Conservation (phyloP, 2,329 filamentous ascomycete species). For the Diplodia sapinea region DNA sequence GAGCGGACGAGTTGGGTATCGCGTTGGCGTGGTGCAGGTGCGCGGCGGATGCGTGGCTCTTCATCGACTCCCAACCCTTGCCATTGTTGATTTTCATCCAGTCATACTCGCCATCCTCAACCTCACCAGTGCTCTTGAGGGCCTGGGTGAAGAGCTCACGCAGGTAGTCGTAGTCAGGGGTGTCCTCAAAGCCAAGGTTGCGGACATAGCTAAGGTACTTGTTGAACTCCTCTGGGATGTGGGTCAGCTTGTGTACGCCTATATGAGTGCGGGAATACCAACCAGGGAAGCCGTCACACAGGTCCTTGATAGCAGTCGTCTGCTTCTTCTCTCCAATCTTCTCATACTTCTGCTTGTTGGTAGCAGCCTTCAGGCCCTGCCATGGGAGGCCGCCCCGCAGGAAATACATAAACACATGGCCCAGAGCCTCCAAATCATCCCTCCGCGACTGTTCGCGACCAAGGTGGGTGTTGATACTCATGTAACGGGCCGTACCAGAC, state of each 20-base stretch:
- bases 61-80: slow-evolving; percentile 88
- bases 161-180: slow-evolving; percentile 96
- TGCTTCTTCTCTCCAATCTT: slow-evolving; percentile 99
- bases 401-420: slow-evolving; percentile 75
- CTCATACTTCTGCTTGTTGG: slow-evolving; percentile 97
- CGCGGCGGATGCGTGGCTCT: slow-evolving; percentile 71
- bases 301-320: slow-evolving; percentile 93
- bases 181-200: slow-evolving; percentile 97
- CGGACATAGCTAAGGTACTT: slow-evolving; percentile 97
- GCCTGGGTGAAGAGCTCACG: slow-evolving; percentile 96
- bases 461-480: slow-evolving; percentile 99
- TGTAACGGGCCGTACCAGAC: slow-evolving; percentile 95
- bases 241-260: slow-evolving; percentile 39
- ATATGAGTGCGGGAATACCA: slow-evolving; percentile 34
- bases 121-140: slow-evolving; percentile 89
- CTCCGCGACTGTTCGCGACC: slow-evolving; percentile 94
- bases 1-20: slow-evolving; percentile 79
- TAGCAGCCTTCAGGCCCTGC: slow-evolving; percentile 72
- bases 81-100: slow-evolving; percentile 98
- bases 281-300: slow-evolving; percentile 92
- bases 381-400: slow-evolving; percentile 69
- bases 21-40: slow-evolving; percentile 80
- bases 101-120: slow-evolving; percentile 98
- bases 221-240: slow-evolving; percentile 79
- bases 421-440: slow-evolving; percentile 89